These are phyloP conservation scores for Diaporthe citri DNA, from an alignment of 2,329 filamentous ascomycete species.

Conservation along the genomic window DNA sequence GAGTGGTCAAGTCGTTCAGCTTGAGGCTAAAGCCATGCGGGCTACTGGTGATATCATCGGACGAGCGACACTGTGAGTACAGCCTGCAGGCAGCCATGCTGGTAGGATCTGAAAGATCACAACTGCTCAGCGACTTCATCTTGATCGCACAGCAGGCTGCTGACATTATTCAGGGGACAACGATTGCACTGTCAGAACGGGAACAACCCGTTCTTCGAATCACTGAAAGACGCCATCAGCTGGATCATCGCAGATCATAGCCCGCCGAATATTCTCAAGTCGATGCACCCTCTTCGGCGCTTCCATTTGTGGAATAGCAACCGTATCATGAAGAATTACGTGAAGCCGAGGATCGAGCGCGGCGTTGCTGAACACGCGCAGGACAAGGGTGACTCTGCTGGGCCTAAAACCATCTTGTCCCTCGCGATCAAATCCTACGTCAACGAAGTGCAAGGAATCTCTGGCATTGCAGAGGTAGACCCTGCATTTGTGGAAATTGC, in stretches of 20 bases:
- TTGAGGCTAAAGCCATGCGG: conserved; percentile 31
- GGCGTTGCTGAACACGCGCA: conserved; percentile 44
- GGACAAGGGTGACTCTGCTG: conserved; percentile 32
- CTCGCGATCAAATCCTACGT: conserved; percentile 47
- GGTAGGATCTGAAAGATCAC: not conserved
- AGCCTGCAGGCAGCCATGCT: too few relatives aligned
- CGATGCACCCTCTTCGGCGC: conserved; percentile 40
- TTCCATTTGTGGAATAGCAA: conserved; percentile 47
- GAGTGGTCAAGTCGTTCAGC: conserved; percentile 15
- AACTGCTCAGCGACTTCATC: not conserved
- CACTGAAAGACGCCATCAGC: conserved; percentile 39
- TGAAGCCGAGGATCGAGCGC: conserved; percentile 46
- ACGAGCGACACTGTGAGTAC: conserved; percentile 47
- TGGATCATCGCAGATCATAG: conserved; percentile 38
- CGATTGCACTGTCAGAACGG: conserved; percentile 40
- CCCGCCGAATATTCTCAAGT: conserved; percentile 33
- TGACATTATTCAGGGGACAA: conserved; percentile 31
- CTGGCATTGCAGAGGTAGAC: conserved; percentile 24
- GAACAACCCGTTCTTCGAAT: conserved; percentile 36
- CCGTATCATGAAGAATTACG: conserved; percentile 45
- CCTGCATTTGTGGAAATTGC: conserved; percentile 27
- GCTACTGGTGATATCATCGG: conserved; percentile 44
- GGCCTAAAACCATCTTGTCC: conserved; percentile 47
- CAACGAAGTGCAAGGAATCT: conserved; percentile 35
- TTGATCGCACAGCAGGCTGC: not conserved